These are phyloP conservation scores for Botrytis galanthina DNA, from an alignment of 2,329 filamentous ascomycete genomes.

Conservation along the genomic window DNA sequence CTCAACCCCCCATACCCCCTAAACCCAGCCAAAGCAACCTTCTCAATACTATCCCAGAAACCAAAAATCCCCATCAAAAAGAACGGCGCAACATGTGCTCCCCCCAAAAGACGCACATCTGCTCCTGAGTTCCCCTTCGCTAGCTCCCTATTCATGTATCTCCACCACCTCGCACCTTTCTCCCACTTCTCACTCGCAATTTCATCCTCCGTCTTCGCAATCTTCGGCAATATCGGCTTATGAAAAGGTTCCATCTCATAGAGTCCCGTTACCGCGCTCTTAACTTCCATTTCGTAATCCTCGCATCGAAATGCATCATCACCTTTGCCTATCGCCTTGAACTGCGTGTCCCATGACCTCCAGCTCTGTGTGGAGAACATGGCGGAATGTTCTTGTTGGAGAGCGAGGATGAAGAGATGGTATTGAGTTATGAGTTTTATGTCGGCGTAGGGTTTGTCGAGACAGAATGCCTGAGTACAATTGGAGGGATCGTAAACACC, in stretches of 20 bases:
- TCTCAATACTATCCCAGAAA: background rate
- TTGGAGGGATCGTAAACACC: background rate
- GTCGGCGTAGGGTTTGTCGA: background rate
- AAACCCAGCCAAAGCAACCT: background rate
- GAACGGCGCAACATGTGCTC: background rate
- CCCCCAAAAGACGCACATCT: background rate
- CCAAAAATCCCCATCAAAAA: background rate
- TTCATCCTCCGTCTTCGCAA: background rate
- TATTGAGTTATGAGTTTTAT: background rate
- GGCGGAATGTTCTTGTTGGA: background rate
- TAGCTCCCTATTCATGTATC: constrained; percentile 1
- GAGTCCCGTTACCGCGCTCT: background rate
- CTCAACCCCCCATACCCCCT: background rate
- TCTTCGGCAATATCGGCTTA: background rate
- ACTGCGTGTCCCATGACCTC: background rate
- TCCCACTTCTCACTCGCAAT: background rate
- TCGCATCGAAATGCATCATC: background rate
- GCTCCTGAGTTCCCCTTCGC: background rate
- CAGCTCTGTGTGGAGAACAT: background rate
- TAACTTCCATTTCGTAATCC: background rate
- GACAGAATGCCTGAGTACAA: background rate
- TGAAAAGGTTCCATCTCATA: background rate
- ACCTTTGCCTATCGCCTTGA: background rate
- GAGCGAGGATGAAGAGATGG: no score
- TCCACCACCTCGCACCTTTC: background rate